A percentile compares a stretch with the other conserved stretches of the same genome.
Conservation (phyloP, 1,139 yeast genomes). For the Meyerozyma sp. region DNA sequence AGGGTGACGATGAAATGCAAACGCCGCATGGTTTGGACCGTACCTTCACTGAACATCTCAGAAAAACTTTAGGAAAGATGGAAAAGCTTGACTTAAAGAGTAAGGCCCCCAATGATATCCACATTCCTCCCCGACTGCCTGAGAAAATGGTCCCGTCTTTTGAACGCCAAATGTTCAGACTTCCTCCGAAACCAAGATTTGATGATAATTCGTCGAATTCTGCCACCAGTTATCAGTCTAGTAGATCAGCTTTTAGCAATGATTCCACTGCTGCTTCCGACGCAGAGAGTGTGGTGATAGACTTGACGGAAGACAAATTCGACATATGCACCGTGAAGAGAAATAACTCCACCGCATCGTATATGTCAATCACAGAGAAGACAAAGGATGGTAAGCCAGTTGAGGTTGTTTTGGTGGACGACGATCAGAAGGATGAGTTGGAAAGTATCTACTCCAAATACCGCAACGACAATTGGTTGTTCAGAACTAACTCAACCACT, state of each 20-base stretch:
- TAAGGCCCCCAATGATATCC: neutral
- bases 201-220: slow-evolving; percentile 11
- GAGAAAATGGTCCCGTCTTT: neutral
- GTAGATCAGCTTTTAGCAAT: slow-evolving; percentile 16
- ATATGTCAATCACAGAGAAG: slow-evolving; percentile 36
- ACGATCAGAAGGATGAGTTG: slow-evolving; percentile 25
- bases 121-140: neutral
- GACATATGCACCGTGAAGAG: slow-evolving; percentile 34
- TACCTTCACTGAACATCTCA: neutral
- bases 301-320: slow-evolving; percentile 37
- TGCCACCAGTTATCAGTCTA: slow-evolving; percentile 27
- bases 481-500: slow-evolving; percentile 16
- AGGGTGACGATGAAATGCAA: slow-evolving; percentile 8
- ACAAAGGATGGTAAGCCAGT: slow-evolving; percentile 37
- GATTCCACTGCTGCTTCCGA: slow-evolving; percentile 23
- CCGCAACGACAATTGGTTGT: slow-evolving; percentile 24
- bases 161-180: neutral
- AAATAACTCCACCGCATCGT: slow-evolving; percentile 29
- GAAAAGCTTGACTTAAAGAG: neutral
- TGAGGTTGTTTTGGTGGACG: slow-evolving; percentile 35
- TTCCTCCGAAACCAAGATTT: slow-evolving; percentile 1
- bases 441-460: slow-evolving; percentile 43
- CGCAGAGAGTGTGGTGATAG: slow-evolving; percentile 32
- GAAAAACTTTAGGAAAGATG: neutral
- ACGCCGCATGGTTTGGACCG: neutral